Conservation (phyloP, 192 early-diverging fungal genomes). For the Geranomyces variabilis region DNA sequence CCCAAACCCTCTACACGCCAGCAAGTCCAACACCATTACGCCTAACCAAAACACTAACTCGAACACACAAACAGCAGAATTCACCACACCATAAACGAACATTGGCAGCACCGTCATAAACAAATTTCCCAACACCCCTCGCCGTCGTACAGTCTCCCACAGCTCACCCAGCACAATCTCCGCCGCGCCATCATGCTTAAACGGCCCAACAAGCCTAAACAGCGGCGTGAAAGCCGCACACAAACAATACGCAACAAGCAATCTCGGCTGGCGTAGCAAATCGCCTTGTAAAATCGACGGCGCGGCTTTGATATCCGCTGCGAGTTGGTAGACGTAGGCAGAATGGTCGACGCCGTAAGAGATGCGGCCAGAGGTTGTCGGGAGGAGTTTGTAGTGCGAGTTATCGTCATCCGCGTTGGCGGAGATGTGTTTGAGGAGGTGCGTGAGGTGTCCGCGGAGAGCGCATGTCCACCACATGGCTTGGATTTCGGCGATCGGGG, state of each 20-base stretch:
- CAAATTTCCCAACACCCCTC: conserved; percentile 15
- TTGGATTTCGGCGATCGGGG: conserved; percentile 21
- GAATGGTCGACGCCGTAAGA: conserved; percentile 8
- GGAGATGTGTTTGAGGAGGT: background rate
- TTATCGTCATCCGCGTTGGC: background rate
- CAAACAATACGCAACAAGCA: conserved; percentile 8
- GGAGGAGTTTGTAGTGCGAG: conserved; percentile 16
- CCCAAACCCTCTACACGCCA: background rate
- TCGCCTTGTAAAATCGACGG: conserved; percentile 9
- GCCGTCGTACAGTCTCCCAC: conserved; percentile 11
- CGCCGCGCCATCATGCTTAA: background rate
- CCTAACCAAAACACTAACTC: conserved; percentile 3
- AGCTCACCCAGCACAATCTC: conserved; percentile 4
- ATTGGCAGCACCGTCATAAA: conserved; percentile 19
- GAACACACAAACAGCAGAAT: background rate
- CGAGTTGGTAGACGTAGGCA: conserved; percentile 13
- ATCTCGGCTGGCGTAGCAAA: background rate
- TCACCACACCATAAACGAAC: background rate
- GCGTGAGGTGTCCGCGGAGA: background rate
- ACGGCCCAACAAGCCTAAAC: conserved; percentile 17
- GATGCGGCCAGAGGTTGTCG: conserved; percentile 3
- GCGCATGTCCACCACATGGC: conserved; percentile 9
- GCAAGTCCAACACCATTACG: conserved; percentile 3
- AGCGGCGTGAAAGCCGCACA: conserved; percentile 13
- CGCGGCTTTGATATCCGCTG: conserved; percentile 6